phyloP scores from a whole-genome alignment of 352 stramenopile genomes.

The Phytophthora crassamura region DNA sequence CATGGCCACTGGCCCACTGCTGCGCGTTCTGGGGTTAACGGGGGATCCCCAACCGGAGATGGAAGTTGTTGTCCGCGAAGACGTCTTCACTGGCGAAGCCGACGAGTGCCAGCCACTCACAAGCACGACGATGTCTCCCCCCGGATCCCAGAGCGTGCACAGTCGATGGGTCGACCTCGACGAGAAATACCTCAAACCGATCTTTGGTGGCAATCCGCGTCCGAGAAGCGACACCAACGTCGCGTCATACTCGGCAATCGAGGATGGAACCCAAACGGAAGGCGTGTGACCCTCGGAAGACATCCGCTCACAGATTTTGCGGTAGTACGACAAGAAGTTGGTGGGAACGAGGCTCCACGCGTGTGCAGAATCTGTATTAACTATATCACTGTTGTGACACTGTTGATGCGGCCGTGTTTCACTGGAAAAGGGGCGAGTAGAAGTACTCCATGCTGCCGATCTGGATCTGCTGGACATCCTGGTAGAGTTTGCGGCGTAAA shows the following conservation, averaged over 20 bases:
- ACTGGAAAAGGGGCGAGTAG: constrained; percentile 70
- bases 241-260: constrained; percentile 22
- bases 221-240: constrained; percentile 21
- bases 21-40: constrained; percentile 40
- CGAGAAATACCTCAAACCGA: constrained; percentile 69
- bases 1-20: constrained; percentile 48
- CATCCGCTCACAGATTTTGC: constrained; percentile 4
- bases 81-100: constrained; percentile 20
- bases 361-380: constrained; percentile 21
- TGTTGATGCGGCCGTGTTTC: constrained; percentile 5
- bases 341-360: constrained; percentile 8
- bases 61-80: constrained; percentile 8
- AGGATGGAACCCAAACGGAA: constrained; percentile 7
- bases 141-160: constrained; percentile 48
- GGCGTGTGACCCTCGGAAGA: constrained; percentile 8
- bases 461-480: constrained; percentile 69
- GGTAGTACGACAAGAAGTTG: constrained; percentile 23
- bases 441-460: constrained; percentile 69
- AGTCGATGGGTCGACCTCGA: constrained; percentile 66
- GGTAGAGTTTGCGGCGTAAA: constrained; percentile 57
- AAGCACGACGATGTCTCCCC: constrained; percentile 20
- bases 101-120: constrained; percentile 31
- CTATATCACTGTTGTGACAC: constrained; percentile 6
- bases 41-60: constrained; percentile 20
- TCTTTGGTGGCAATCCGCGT: constrained; percentile 66